phyloP scores from a whole-genome alignment of 2,329 filamentous ascomycete species.

The Rhinocladiella similis region DNA sequence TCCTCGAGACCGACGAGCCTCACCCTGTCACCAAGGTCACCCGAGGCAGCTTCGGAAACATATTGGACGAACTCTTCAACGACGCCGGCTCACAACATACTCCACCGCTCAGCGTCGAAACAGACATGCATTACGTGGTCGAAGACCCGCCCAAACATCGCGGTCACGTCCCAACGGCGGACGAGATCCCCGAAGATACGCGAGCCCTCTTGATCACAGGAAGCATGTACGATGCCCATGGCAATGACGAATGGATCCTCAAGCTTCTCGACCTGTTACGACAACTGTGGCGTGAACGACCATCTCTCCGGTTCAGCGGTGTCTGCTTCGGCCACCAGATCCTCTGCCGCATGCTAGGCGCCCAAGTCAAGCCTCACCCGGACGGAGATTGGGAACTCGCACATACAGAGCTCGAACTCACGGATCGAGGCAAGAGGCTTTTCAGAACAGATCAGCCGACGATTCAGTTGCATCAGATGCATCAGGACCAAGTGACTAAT shows the following conservation, averaged over 20 bases:
- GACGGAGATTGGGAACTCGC: conserved; percentile 49
- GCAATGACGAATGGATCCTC: conserved; percentile 45
- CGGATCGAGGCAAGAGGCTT: conserved; percentile 40
- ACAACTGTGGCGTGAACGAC: conserved; percentile 51
- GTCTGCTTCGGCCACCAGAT: conserved; percentile 53
- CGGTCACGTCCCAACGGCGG: conserved; percentile 36
- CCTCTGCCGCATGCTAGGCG: conserved; percentile 45
- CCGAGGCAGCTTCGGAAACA: conserved; percentile 56
- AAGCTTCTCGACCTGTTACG: conserved; percentile 45
- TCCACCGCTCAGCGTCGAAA: conserved; percentile 57
- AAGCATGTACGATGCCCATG: conserved; percentile 50
- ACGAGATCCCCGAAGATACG: conserved; percentile 46
- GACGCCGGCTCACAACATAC: conserved; percentile 54
- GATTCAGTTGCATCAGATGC: conserved; percentile 50
- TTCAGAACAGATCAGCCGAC: conserved; percentile 38
- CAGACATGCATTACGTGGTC: conserved; percentile 57
- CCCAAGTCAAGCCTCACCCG: conserved; percentile 38
- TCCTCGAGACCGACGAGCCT: conserved; percentile 60
- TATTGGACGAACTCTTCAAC: conserved; percentile 54
- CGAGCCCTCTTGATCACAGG: conserved; percentile 49
- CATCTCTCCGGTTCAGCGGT: conserved; percentile 52
- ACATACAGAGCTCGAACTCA: conserved; percentile 44
- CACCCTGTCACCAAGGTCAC: conserved; percentile 52
- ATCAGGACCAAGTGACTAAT: conserved; percentile 45
- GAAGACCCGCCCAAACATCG: conserved; percentile 43